Base-by-base conservation (phyloP, 805 yeast species). In the Candida oleophila region DNA sequence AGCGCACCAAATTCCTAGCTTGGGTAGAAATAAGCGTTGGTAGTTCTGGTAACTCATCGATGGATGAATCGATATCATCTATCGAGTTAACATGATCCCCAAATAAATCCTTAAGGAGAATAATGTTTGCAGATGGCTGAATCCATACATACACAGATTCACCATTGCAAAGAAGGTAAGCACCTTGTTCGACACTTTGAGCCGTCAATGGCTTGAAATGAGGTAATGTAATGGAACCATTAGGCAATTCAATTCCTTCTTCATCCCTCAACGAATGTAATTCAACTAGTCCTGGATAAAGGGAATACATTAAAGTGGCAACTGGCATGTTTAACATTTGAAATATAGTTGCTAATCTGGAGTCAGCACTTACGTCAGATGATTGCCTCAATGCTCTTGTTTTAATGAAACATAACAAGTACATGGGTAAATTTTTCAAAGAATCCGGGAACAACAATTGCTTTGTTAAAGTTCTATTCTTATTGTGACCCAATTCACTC, bases 371-470 rank as follows among this genome's bases (percentile, higher is more conserved):
- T 30, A 76, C 64, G 9, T 75, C 68, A 7, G 75, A 66, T 4
- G 76, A 63, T 16, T 75, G 77, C 41, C 81, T 70, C 22, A 91
- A 73, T 1, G 89, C 82, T 44, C 72, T 76, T 1, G 86, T 61
- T 61, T 92, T 94, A 53, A 83, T 76, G 49, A 90, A 81, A 0
- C 92, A 73, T 43, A 90, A 71, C 42, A 87, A 60, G 55, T 78
- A 82, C 55, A 83, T 76, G 8, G 92, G 82, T 45, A 92, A 70
- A 38, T 88, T 81, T 48, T 81, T 80, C 55, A 94, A 70, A 8
- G 92, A 80, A 39, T 86, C 88, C 0, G 99, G 98, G 62, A 92
- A 73, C 4, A 92, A 76, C 50, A 94, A 70, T 58, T 87, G 89
- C 11, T 82, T 78, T 52, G 74, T 57, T 54, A 69, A 42, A 43